Conservation (phyloP, 345 rosid genomes). For the Euphorbia peplus region DNA sequence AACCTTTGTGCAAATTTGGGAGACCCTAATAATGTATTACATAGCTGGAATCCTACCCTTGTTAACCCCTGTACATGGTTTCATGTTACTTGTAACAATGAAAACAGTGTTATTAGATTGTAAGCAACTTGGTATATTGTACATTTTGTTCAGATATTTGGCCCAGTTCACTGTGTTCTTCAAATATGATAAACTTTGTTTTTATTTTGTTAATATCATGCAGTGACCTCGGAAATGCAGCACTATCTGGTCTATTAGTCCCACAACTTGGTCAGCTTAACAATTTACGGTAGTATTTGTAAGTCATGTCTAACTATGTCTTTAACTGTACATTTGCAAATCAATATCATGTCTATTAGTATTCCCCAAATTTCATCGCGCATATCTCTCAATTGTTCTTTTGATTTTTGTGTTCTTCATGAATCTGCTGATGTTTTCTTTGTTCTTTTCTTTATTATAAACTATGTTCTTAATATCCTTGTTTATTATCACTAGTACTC, state of each 20-base stretch:
- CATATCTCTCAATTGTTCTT: background rate
- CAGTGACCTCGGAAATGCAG: slow-evolving; percentile 48
- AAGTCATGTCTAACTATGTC: slow-evolving; percentile 13
- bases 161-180: background rate
- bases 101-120: slow-evolving; percentile 43
- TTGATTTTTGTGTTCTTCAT: background rate
- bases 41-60: slow-evolving; percentile 43
- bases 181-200: background rate
- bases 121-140: slow-evolving; percentile 15
- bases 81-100: slow-evolving; percentile 42
- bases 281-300: slow-evolving; percentile 42
- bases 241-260: slow-evolving; percentile 39
- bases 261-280: slow-evolving; percentile 39
- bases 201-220: background rate
- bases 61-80: slow-evolving; percentile 44
- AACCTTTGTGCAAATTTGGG: slow-evolving; percentile 26
- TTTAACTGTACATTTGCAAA: background rate
- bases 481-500: background rate
- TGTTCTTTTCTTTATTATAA: background rate
- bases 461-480: background rate
- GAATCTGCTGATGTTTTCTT: background rate
- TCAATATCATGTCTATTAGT: background rate
- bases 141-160: background rate
- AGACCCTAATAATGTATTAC: slow-evolving; percentile 36
- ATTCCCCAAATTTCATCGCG: background rate